phyloP scores from a whole-genome alignment of 306 rosid genomes.

The Notholithocarpus densiflorus region DNA sequence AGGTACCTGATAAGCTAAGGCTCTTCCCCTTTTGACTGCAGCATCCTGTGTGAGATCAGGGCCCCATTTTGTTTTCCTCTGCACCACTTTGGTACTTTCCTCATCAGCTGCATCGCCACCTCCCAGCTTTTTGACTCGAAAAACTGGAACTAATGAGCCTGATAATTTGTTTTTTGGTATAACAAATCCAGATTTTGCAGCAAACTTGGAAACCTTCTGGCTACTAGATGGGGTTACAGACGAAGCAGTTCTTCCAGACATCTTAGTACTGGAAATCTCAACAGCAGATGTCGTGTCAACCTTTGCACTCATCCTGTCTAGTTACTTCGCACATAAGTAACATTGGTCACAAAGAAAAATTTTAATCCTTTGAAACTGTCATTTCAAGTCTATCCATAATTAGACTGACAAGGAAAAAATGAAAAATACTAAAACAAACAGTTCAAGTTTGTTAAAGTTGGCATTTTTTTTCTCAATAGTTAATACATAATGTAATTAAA shows the following conservation, averaged over 20 bases:
- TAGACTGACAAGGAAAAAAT: background rate
- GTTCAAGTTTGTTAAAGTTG: background rate
- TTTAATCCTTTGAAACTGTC: constrained; percentile 19
- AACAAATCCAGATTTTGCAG: constrained; percentile 83
- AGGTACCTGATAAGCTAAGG: constrained; percentile 84
- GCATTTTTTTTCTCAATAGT: background rate
- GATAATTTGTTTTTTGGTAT: constrained; percentile 90
- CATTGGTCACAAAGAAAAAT: background rate
- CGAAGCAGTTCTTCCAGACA: constrained; percentile 50
- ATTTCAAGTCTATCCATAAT: background rate
- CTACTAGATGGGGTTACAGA: constrained; percentile 40
- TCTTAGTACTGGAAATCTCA: constrained; percentile 37
- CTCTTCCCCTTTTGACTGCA: constrained; percentile 63
- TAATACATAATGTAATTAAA: background rate
- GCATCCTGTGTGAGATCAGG: constrained; percentile 71
- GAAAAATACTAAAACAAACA: background rate
- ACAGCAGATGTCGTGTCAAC: constrained; percentile 36
- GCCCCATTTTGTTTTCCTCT: constrained; percentile 84
- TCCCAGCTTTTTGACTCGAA: constrained; percentile 56
- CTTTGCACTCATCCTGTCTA: constrained; percentile 44
- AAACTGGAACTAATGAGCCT: constrained; percentile 77
- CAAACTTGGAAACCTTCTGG: constrained; percentile 75
- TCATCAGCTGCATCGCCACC: constrained; percentile 42
- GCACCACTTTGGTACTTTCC: constrained; percentile 52
- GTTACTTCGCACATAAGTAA: constrained; percentile 17